These are phyloP conservation scores for Scytalidium lignicola DNA, from an alignment of 2,329 filamentous ascomycete genomes.

Conservation along the genomic window DNA sequence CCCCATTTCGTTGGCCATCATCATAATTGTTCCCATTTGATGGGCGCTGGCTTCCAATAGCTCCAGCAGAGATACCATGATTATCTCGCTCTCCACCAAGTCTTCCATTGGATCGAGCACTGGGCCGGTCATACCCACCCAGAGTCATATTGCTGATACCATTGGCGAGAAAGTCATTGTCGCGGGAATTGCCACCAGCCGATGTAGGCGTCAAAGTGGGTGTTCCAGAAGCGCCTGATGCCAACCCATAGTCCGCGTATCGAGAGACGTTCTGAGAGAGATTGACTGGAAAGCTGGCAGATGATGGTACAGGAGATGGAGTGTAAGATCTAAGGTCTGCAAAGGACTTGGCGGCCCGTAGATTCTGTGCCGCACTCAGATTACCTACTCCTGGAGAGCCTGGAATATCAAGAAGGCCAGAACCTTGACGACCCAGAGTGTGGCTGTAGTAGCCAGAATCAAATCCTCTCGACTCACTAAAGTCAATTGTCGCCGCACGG, in stretches of 20 bases:
- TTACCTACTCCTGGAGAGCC: slow-evolving; percentile 63
- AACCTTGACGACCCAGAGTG: slow-evolving; percentile 73
- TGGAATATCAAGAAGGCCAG: slow-evolving; percentile 78
- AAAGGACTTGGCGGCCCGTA: slow-evolving; percentile 93
- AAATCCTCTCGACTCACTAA: slow-evolving; percentile 71
- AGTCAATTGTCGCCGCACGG: slow-evolving; percentile 95
- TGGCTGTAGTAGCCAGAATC: slow-evolving; percentile 57
- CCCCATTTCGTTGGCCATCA: slow-evolving; percentile 21
- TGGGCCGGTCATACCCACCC: slow-evolving; percentile 33
- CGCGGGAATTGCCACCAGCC: slow-evolving; percentile 50
- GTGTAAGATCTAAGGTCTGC: slow-evolving; percentile 93
- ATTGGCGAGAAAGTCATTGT: slow-evolving; percentile 31
- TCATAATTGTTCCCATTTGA: slow-evolving; percentile 30
- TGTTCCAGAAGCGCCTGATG: slow-evolving; percentile 56
- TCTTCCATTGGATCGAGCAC: slow-evolving; percentile 31
- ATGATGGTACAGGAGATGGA: slow-evolving; percentile 85
- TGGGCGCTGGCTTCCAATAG: slow-evolving; percentile 62
- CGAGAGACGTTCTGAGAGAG: slow-evolving; percentile 58
- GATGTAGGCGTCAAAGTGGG: slow-evolving; percentile 73
- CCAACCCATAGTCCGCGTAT: slow-evolving; percentile 48
- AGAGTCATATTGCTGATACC: slow-evolving; percentile 57
- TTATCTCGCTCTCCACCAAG: slow-evolving; percentile 46
- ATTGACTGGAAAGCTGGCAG: slow-evolving; percentile 75
- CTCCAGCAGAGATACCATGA: slow-evolving; percentile 41
- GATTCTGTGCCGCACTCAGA: slow-evolving; percentile 67